A percentile compares a stretch with the other conserved stretches of the same genome.
These are phyloP conservation scores for Calonectria naviculata DNA, from an alignment of 2,329 filamentous ascomycete species.

Conservation along the genomic window DNA sequence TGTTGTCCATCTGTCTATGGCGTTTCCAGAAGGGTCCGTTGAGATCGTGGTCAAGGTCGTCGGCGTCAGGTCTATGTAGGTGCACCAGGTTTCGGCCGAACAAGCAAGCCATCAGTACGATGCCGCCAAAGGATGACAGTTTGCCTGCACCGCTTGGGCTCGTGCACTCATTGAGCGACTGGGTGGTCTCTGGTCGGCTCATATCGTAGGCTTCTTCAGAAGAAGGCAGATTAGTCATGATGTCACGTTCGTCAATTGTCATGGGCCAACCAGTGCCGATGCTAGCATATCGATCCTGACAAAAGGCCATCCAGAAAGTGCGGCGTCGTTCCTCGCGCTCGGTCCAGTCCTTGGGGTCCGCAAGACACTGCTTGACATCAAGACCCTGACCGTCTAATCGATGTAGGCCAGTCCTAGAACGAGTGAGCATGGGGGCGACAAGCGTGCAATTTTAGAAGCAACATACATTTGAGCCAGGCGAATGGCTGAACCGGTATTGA, in stretches of 20 bases:
- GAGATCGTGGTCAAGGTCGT: conserved; percentile 87
- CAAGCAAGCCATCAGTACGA: conserved; percentile 87
- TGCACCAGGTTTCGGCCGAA: conserved; percentile 94
- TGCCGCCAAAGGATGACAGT: conserved; percentile 81
- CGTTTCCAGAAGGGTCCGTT: conserved; percentile 97
- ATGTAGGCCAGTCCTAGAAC: conserved; percentile 86
- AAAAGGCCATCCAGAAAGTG: conserved; percentile 96
- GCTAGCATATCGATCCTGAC: conserved; percentile 90
- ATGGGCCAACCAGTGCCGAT: conserved; percentile 98
- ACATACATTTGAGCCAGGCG: conserved; percentile 84
- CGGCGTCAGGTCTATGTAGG: conserved; percentile 84
- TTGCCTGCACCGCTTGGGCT: conserved; percentile 77
- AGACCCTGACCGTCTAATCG: conserved; percentile 83
- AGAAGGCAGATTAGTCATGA: conserved; percentile 85
- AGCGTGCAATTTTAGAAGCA: background rate
- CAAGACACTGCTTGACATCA: conserved; percentile 93
- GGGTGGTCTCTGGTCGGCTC: conserved; percentile 79
- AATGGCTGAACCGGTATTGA: conserved; percentile 86
- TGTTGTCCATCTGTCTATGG: conserved; percentile 89
- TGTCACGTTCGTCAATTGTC: conserved; percentile 91
- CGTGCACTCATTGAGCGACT: conserved; percentile 77
- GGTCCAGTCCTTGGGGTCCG: conserved; percentile 90
- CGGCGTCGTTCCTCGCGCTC: conserved; percentile 91
- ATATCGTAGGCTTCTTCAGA: conserved; percentile 88
- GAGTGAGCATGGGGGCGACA: conserved; percentile 41